Conservation (phyloP, 2,329 filamentous ascomycete species). For the Blastomyces gilchristii region DNA sequence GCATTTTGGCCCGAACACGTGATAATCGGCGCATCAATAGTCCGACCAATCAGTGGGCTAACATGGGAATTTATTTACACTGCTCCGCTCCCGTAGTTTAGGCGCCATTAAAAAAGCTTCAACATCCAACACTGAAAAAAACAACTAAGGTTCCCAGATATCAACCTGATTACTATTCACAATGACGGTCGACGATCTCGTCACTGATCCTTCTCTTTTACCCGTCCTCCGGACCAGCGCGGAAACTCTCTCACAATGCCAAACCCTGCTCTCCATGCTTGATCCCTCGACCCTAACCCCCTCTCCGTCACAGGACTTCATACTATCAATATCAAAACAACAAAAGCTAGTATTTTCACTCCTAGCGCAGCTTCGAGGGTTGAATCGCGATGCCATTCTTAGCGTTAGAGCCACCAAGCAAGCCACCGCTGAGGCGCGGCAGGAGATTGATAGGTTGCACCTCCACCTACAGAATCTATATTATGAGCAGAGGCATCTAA, state of each 20-base stretch:
- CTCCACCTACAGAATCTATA: slow-evolving; percentile 90
- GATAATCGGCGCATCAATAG: neutral
- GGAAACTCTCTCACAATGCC: slow-evolving; percentile 61
- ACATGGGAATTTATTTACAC: too few species aligned
- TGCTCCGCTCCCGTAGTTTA: too few species aligned
- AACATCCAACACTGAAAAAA: neutral
- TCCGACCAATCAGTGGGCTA: neutral
- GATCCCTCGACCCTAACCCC: slow-evolving; percentile 32
- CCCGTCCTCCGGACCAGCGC: slow-evolving; percentile 63
- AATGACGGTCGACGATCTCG: slow-evolving; percentile 49
- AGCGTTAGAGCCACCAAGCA: slow-evolving; percentile 76
- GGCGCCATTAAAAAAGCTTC: too few species aligned
- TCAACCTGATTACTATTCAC: neutral
- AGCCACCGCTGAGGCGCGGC: slow-evolving; percentile 72
- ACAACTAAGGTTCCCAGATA: neutral
- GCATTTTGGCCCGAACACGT: neutral
- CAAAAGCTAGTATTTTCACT: slow-evolving; percentile 73
- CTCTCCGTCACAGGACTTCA: slow-evolving; percentile 39
- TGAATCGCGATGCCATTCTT: slow-evolving; percentile 74
- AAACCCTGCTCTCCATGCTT: slow-evolving; percentile 49
- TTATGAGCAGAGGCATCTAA: slow-evolving; percentile 86
- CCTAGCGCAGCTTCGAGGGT: slow-evolving; percentile 66
- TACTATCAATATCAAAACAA: slow-evolving; percentile 56
- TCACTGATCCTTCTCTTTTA: slow-evolving; percentile 55
- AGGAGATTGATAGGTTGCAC: slow-evolving; percentile 85